Evolutionary conservation across 164 flowering plant species (phyloP).

Genomic region (Vitis rupestris): DNA sequence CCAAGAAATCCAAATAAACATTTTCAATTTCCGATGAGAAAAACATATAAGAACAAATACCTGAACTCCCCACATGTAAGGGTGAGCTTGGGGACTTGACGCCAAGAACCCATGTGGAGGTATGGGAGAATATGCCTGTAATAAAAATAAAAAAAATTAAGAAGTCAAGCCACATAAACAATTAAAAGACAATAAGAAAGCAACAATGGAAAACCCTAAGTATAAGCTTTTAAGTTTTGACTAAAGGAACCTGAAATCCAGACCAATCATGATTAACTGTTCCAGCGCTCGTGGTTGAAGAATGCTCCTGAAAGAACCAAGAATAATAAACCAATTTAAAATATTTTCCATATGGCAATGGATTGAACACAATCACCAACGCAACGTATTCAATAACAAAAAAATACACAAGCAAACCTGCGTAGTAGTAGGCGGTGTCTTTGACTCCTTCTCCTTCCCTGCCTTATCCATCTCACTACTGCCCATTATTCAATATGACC

Average conservation of each 20-base stretch:
- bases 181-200: not conserved
- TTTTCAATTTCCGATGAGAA: too few relatives aligned
- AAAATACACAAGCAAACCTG: constrained; percentile 38
- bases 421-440: constrained; percentile 46
- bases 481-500: constrained; percentile 51
- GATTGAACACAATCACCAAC: not conserved
- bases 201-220: not conserved
- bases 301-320: constrained; percentile 53
- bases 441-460: constrained; percentile 58
- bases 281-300: constrained; percentile 49
- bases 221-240: not conserved
- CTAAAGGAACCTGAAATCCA: constrained; percentile 73
- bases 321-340: not conserved
- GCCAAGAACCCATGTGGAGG: constrained; percentile 87
- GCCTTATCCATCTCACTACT: constrained; percentile 66
- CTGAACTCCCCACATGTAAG: constrained; percentile 99
- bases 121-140: constrained; percentile 87
- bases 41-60: constrained; percentile 28
- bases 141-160: constrained; percentile 7
- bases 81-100: constrained; percentile 92
- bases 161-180: not conserved
- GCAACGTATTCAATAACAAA: not conserved
- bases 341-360: not conserved
- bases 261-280: constrained; percentile 82
- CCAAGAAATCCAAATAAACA: not conserved